Conservation (phyloP, 2,329 filamentous ascomycete species). For the Botrytis deweyae region DNA sequence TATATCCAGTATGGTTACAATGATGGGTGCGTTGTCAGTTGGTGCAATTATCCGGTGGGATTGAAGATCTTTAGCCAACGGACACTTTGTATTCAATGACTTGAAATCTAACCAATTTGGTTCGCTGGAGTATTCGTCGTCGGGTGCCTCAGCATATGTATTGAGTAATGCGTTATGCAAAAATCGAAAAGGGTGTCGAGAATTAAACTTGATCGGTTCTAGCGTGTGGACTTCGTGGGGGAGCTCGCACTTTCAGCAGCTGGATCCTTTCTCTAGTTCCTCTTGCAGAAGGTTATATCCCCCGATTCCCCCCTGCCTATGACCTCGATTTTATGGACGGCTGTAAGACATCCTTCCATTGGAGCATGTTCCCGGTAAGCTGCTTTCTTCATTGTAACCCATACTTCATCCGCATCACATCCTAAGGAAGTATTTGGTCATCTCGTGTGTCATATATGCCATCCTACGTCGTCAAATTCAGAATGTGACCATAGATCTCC, state of each 20-base stretch:
- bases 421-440: neutral
- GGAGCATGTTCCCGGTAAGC: neutral
- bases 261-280: neutral
- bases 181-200: neutral
- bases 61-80: neutral
- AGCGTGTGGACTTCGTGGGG: neutral
- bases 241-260: neutral
- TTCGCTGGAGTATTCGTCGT: neutral
- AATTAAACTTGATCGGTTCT: neutral
- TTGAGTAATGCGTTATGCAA: neutral
- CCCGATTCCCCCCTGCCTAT: neutral
- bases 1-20: neutral
- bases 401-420: neutral
- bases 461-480: neutral
- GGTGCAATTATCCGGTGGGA: neutral
- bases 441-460: neutral
- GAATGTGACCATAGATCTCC: neutral
- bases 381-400: neutral
- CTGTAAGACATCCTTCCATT: neutral
- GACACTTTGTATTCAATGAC: neutral
- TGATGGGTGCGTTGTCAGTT: neutral
- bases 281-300: neutral
- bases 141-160: neutral
- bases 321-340: neutral
- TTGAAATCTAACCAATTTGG: neutral